A percentile compares a stretch with the other conserved stretches of the same genome.
Evolutionary conservation across 225 moss, liverwort and hornwort genomes (phyloP).

Genomic region (Rhytidiadelphus loreus): DNA sequence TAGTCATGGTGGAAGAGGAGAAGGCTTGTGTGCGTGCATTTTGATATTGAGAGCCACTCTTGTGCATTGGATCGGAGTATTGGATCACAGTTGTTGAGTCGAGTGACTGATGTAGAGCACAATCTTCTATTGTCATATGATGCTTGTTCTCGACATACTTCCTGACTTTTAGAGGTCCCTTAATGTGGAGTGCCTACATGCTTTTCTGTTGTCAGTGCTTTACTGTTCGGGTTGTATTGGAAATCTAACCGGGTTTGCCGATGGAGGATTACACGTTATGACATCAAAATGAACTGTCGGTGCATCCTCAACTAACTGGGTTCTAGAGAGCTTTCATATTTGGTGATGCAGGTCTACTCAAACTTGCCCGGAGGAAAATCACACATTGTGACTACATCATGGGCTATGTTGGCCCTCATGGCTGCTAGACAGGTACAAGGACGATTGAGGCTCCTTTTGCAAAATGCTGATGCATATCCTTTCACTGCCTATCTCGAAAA

Average conservation of each 20-base stretch:
- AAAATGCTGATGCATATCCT: background rate
- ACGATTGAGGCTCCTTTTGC: background rate
- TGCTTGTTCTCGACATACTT: background rate
- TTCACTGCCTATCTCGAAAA: background rate
- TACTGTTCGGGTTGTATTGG: background rate
- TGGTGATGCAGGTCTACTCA: background rate
- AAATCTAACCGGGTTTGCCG: background rate
- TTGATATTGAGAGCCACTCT: background rate
- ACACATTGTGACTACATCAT: background rate
- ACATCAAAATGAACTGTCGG: background rate
- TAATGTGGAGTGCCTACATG: background rate
- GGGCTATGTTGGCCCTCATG: background rate
- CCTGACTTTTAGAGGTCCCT: background rate
- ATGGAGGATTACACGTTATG: background rate
- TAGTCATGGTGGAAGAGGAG: background rate
- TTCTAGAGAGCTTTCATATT: background rate
- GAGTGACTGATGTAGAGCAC: background rate
- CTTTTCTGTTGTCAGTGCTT: background rate
- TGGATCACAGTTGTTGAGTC: background rate
- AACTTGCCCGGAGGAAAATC: background rate
- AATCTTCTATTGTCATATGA: background rate
- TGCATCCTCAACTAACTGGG: background rate
- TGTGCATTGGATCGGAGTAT: background rate
- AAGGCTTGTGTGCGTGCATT: background rate
- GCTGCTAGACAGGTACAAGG: background rate